Evolutionary conservation across 305 asterid species (phyloP), one percentile per base, ranked within the genome.

Genomic region (Fraxinus greggii): DNA sequence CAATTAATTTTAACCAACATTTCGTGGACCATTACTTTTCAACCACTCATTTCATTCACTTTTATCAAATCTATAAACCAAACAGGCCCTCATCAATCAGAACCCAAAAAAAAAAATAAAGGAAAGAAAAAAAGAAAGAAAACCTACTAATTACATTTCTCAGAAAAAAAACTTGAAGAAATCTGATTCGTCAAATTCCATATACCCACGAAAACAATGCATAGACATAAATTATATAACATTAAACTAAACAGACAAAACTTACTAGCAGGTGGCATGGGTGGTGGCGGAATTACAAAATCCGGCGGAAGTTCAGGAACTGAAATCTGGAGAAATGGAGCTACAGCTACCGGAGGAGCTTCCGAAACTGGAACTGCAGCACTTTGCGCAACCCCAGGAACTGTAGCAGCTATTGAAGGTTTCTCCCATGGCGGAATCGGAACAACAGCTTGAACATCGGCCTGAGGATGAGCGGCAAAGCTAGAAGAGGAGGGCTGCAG

Each of bases 251-350:
- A 2, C 42, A 40, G 13, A 42, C 12, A 36, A 0, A 23, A 65
- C 72, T 67, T 80, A 89, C 89, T 87, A 5, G 51, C 70, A 54
- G 88, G 80, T 3, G 91, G 93, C 35, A 51, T 75, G 0, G 91
- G 89, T 4, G 88, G 83, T 0, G 88, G 84, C 15, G 90, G 90
- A 54, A 35, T 70, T 13, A 19, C 36, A 15, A 31, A 4, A 6
- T 32, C 76, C 12, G 42, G 72, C 7, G 90, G 90, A 33, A 90
- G 84, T 15, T 67, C 81, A 13, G 85, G 89, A 40, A 78, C 15
- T 7, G 79, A 24, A 42, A 76, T 21, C 32, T 23, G 63, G 59
- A 31, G 77, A n/a, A 69, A 1, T 24, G 73, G 81, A 70, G 79
- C 45, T 73, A 8, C 69, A 0, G 72, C 56, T 73, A 8, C 74